Conservation (phyloP, 257 asterid species). For the Prunella vulgaris region DNA sequence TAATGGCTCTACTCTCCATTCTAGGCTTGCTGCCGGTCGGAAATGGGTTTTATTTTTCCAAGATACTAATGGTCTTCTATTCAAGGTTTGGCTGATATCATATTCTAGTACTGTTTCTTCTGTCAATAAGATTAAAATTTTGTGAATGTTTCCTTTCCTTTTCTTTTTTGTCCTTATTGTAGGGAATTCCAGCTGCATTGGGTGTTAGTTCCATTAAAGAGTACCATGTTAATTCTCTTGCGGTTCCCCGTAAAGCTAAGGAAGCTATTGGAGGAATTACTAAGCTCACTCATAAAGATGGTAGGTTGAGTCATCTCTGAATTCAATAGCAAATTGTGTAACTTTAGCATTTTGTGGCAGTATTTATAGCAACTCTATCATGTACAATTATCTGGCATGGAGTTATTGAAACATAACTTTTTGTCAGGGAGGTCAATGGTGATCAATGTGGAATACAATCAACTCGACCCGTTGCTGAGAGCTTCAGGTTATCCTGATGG, state of each 20-base stretch:
- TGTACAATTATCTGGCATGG: conserved; percentile 2
- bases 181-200: conserved; percentile 93
- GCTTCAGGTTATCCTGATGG: conserved; percentile 93
- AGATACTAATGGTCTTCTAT: conserved; percentile 96
- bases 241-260: conserved; percentile 98
- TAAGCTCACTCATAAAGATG: conserved; percentile 87
- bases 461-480: conserved; percentile 95
- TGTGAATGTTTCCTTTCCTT: conserved; percentile 3
- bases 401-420: conserved; percentile 10
- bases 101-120: conserved; percentile 2
- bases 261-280: conserved; percentile 99
- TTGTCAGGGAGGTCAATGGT: conserved; percentile 91
- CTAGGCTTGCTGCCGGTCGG: conserved; percentile 78
- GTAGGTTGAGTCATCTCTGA: conserved; percentile 26
- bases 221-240: conserved; percentile 96
- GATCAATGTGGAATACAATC: conserved; percentile 99
- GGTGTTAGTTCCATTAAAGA: conserved; percentile 84
- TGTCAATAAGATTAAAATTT: neutral
- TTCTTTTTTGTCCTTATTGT: conserved; percentile 10
- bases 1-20: conserved; percentile 18
- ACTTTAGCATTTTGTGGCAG: conserved; percentile 10
- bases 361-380: neutral
- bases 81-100: conserved; percentile 57
- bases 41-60: conserved; percentile 97
- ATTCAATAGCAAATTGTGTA: neutral